phyloP scores from a whole-genome alignment of 148 eudicot genomes.

The Linanthus parryae region DNA sequence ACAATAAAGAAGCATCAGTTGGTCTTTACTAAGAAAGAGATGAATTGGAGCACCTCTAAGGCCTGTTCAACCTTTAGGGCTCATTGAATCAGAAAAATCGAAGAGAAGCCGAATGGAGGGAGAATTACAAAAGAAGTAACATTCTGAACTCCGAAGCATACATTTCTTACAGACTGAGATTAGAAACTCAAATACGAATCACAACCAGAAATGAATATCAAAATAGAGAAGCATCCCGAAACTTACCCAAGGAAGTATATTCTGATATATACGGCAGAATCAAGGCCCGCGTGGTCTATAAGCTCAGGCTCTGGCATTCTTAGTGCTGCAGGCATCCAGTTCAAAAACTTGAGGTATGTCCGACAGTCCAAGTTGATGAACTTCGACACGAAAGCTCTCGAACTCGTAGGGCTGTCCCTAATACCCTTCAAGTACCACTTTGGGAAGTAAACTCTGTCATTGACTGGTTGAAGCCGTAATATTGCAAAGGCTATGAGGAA shows the following conservation, averaged over 20 bases:
- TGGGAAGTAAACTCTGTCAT: conserved; percentile 96
- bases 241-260: conserved; percentile 94
- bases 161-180: too few relatives aligned
- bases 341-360: conserved; percentile 69
- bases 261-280: conserved; percentile 84
- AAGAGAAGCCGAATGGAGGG: background rate
- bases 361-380: conserved; percentile 71
- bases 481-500: conserved; percentile 84
- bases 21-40: too few relatives aligned
- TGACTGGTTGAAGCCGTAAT: conserved; percentile 84
- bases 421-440: conserved; percentile 97
- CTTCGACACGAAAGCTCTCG: conserved; percentile 45
- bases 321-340: conserved; percentile 97
- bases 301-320: conserved; percentile 98
- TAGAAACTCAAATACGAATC: background rate
- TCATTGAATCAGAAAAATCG: too few relatives aligned
- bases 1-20: too few relatives aligned
- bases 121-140: background rate
- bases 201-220: conserved; percentile 7
- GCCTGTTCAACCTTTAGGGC: too few relatives aligned
- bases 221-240: background rate
- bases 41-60: too few relatives aligned
- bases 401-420: conserved; percentile 57
- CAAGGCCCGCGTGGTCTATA: conserved; percentile 95
- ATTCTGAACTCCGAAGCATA: too few relatives aligned